A percentile compares a stretch with the other conserved stretches of the same genome.
These are phyloP conservation scores for Populus simonii DNA, from an alignment of 345 rosid genomes.

Conservation along the genomic window DNA sequence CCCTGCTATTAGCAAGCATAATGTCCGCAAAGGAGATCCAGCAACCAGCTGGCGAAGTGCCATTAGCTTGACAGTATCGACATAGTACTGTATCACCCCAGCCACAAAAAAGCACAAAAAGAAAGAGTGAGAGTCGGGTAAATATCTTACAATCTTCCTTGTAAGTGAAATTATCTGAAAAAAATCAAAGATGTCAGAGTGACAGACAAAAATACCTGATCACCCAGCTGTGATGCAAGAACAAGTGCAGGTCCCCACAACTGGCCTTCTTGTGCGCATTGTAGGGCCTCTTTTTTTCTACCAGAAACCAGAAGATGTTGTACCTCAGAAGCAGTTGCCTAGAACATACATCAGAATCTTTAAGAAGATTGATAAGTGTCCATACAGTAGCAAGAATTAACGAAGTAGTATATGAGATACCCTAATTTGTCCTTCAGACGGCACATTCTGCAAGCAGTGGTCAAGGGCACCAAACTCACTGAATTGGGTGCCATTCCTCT, in stretches of 20 bases:
- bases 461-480: slow-evolving; percentile 47
- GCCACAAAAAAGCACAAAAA: slow-evolving; percentile 1
- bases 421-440: slow-evolving; percentile 82
- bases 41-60: slow-evolving; percentile 85
- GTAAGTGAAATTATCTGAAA: slow-evolving; percentile 4
- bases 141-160: slow-evolving; percentile 4
- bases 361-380: slow-evolving; percentile 10
- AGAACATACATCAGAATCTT: slow-evolving; percentile 20
- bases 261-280: slow-evolving; percentile 87
- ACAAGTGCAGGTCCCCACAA: slow-evolving; percentile 99
- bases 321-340: slow-evolving; percentile 92
- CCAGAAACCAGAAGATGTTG: slow-evolving; percentile 96
- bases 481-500: slow-evolving; percentile 52
- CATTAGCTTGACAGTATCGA: slow-evolving; percentile 93
- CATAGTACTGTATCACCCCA: slow-evolving; percentile 67
- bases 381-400: neutral
- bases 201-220: slow-evolving; percentile 60
- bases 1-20: slow-evolving; percentile 95
- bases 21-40: slow-evolving; percentile 94
- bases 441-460: slow-evolving; percentile 77
- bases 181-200: slow-evolving; percentile 1
- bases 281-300: slow-evolving; percentile 77
- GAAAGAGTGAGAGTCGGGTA: slow-evolving; percentile 3
- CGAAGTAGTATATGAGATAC: slow-evolving; percentile 36
- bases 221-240: slow-evolving; percentile 90